A percentile compares a stretch with the other conserved stretches of the same genome.
phyloP scores from a whole-genome alignment of 257 asterid species.

The Solanum rostratum region DNA sequence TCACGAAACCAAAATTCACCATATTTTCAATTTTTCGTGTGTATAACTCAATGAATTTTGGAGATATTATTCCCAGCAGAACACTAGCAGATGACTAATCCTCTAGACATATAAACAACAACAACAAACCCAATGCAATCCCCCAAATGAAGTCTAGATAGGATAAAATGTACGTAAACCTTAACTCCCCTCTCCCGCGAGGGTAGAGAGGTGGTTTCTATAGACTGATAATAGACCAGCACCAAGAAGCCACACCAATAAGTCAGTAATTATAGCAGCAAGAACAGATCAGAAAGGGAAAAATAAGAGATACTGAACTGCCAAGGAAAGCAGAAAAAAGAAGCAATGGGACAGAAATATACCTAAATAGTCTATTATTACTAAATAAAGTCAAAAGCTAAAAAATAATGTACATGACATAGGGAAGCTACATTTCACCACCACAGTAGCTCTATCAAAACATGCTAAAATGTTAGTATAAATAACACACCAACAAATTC shows the following conservation, averaged over 20 bases:
- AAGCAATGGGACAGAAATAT: background rate
- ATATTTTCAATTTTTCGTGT: no score
- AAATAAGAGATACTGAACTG: background rate
- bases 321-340: background rate
- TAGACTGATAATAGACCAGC: background rate
- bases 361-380: slow-evolving; percentile 1
- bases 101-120: background rate
- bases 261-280: background rate
- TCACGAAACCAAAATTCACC: no score
- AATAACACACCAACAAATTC: slow-evolving; percentile 2
- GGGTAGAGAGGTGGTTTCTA: background rate
- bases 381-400: background rate
- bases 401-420: slow-evolving; percentile 17
- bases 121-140: background rate
- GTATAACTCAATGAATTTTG: no score
- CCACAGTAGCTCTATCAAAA: slow-evolving; percentile 12
- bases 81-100: background rate
- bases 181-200: background rate
- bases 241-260: background rate
- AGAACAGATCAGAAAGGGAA: background rate
- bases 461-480: slow-evolving; percentile 11
- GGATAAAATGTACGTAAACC: accelerated
- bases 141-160: background rate
- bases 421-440: slow-evolving; percentile 5
- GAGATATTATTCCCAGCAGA: background rate